phyloP scores from a whole-genome alignment of 2,329 filamentous ascomycete genomes.

The Fusarium keratoplasticum region DNA sequence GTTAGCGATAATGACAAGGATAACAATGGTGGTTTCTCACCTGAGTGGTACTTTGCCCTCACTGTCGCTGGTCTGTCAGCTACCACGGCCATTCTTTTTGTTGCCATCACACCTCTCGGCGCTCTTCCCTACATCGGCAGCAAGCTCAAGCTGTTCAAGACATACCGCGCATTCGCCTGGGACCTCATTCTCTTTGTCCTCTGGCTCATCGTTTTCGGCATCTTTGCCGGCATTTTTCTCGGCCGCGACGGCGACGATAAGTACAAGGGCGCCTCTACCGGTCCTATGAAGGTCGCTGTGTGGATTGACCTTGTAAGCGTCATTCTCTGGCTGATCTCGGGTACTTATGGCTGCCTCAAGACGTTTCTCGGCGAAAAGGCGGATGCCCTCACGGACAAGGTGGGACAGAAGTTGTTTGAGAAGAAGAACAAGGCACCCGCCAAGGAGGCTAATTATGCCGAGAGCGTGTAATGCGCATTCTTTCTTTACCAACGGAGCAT shows the following conservation, averaged over 20 bases:
- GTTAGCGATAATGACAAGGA: conserved; percentile 55
- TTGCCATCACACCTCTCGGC: conserved; percentile 52
- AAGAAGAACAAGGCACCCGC: conserved; percentile 46
- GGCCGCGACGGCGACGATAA: conserved; percentile 63
- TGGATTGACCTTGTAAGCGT: conserved; percentile 78
- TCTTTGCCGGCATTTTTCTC: conserved; percentile 79
- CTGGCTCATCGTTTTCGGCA: conserved; percentile 77
- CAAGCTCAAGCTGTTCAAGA: conserved; percentile 51
- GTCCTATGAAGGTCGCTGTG: conserved; percentile 75
- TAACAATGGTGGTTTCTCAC: conserved; percentile 53
- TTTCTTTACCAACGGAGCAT: not conserved
- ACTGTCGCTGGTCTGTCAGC: conserved; percentile 66
- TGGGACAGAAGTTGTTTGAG: conserved; percentile 53
- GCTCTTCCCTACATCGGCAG: conserved; percentile 49
- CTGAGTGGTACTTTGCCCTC: conserved; percentile 75
- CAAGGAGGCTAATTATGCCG: conserved; percentile 42
- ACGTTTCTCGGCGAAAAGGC: conserved; percentile 56
- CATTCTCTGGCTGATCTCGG: conserved; percentile 70
- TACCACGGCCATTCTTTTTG: conserved; percentile 60
- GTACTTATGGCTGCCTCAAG: conserved; percentile 55
- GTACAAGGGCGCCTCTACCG: conserved; percentile 57
- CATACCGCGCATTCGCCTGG: conserved; percentile 58
- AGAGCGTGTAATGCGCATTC: conserved; percentile 42
- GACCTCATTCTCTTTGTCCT: conserved; percentile 57
- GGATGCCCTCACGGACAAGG: conserved; percentile 52